Conservation (phyloP, 768 basidiomycete genomes). For the Sporobolomyces roseus region DNA sequence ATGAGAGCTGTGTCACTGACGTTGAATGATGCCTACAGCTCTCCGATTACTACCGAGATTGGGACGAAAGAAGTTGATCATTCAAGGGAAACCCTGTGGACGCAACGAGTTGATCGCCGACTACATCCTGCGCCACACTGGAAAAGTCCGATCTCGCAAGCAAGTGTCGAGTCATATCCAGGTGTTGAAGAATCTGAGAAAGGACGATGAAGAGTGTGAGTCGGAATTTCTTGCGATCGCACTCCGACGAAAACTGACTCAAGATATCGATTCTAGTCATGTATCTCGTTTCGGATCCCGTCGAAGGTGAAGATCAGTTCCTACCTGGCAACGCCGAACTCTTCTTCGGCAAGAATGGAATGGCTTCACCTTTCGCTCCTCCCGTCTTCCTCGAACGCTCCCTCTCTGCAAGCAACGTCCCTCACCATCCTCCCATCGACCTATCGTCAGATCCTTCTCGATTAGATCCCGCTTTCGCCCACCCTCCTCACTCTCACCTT, state of each 20-base stretch:
- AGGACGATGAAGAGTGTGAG: conserved; percentile 42
- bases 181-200: conserved; percentile 47
- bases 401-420: conserved; percentile 5
- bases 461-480: neutral
- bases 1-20: neutral
- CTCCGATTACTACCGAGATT: conserved; percentile 43
- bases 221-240: neutral
- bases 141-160: conserved; percentile 46
- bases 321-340: conserved; percentile 24
- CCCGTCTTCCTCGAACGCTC: conserved; percentile 28
- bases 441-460: neutral
- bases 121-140: conserved; percentile 46
- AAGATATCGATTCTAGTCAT: conserved; percentile 34
- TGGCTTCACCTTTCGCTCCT: conserved; percentile 12
- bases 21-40: conserved; percentile 25
- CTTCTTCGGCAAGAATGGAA: conserved; percentile 36
- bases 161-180: conserved; percentile 50
- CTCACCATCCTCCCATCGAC: conserved; percentile 17
- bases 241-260: neutral
- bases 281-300: conserved; percentile 40
- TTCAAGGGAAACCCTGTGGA: conserved; percentile 48
- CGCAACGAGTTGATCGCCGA: conserved; percentile 50
- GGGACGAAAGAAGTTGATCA: conserved; percentile 47
- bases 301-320: conserved; percentile 41
- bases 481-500: neutral